Evolutionary conservation across 768 basidiomycete genomes (phyloP), one percentile per base, ranked within the genome.

Genomic region (Mycena polygramma): DNA sequence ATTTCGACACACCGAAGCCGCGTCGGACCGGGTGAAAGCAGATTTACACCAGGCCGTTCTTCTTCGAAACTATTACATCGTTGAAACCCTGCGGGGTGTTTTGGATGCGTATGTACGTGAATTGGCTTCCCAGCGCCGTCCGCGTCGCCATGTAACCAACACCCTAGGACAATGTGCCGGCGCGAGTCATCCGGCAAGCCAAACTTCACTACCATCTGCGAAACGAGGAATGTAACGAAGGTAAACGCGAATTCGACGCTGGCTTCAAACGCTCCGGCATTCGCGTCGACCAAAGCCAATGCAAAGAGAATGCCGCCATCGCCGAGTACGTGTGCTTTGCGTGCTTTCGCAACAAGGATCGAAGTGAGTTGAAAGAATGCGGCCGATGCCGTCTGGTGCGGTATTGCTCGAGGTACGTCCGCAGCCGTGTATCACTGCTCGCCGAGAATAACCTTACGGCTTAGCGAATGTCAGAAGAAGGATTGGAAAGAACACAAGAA

Each of bases 401-500:
- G 13, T 66, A 66, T 37, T 66, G 64, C 22, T 52, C 51, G 19
- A 43, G 26, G 66, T 68, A 11, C 13, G 66, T 30, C 55, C 15
- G 14, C 26, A 30, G 22, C 49, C n/a, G n/a, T n/a, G 26, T 24
- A 9, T 24, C 22, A 15, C 13, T 14, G 19, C 24, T 43, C n/a
- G n/a, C n/a, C n/a, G n/a, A n/a, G n/a, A n/a, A 45, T 59, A 24
- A 8, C 43, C 11, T 8, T 17, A 10, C 6, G 26, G 39, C 26
- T 5, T 20, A 68, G 66, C 22, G 51, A 37, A 19, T 68, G 66
- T 22, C 66, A 68, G 22, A 53, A 30, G 20, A 58, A 52, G 17
- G 58, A 68, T 30, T 68, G 66, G 66, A n/a, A 46, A 9, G 39
- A 24, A 9, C 66, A 68, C 39, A 68, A 61, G n/a, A 58, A 59